Evolutionary conservation across 805 yeast genomes (phyloP), one percentile per base, ranked within the genome.

Genomic region (Cyberlindnera xylosilytica): DNA sequence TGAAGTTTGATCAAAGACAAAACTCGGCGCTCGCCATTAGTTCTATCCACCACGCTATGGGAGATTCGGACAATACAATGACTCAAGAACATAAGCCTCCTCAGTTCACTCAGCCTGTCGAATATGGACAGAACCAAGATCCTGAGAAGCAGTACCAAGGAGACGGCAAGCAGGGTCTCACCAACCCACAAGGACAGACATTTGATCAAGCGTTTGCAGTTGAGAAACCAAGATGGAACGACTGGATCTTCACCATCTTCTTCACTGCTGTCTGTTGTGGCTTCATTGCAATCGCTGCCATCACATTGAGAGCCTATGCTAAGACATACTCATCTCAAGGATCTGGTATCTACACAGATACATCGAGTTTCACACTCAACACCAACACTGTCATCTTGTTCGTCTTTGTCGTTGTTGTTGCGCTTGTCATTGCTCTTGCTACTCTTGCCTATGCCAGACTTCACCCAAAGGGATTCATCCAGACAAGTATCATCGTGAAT

Each of bases 331-430:
- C 75, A 12, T 67, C 66, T 42, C 76, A 77, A 45, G 91, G 90
- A 6, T 64, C 76, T 19, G 78, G 83, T 4, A 83, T 84, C 46
- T 85, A 87, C 60, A 61, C 65, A 32, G 57, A 73, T 6, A 54
- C 60, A 11, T 68, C 74, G 41, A 59, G 73, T n/a, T 82, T 84
- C 53, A 76, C 89, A 0, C 61, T 87, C 61, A 81, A 83, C 64
- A 77, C 95, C 20, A 84, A 84, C 58, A 82, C 95, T 6, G 76
- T 84, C 9, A 70, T 87, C 34, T 63, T 88, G 53, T 76, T 86
- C 58, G 77, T 79, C 1, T 83, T 87, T 57, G 75, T 80, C 13
- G 72, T 81, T 39, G 78, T 76, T 12, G 67, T 84, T 7, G 73
- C 85, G 0, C 58, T 87, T 23, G 75, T 77, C 3, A 62, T 85